A percentile compares a stretch with the other conserved stretches of the same genome.
These are phyloP conservation scores for Ettlia oleoabundans DNA, from an alignment of 139 green algal genomes.

Conservation along the genomic window DNA sequence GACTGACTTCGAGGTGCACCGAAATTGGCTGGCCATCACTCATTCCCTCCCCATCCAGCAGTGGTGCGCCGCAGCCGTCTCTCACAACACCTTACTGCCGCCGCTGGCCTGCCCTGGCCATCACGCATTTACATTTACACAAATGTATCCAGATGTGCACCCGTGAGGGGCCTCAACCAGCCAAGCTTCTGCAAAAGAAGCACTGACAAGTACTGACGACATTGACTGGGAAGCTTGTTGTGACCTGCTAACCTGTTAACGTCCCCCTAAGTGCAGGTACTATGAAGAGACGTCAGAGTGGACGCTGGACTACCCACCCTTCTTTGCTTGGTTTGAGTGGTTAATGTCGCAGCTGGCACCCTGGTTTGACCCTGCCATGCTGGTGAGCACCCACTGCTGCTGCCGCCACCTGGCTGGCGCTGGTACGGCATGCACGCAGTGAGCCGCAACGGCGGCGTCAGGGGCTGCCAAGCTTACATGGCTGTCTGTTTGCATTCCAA, in stretches of 20 bases:
- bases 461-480: no score
- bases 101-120: neutral
- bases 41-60: constrained; percentile 69
- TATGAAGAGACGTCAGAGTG: constrained; percentile 78
- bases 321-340: constrained; percentile 97
- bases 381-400: no score
- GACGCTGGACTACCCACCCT: constrained; percentile 97
- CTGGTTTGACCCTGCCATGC: constrained; percentile 82
- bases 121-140: no score
- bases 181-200: no score
- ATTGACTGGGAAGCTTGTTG: no score
- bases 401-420: no score
- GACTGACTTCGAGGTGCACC: constrained; percentile 97
- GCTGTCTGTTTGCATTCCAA: no score
- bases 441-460: neutral
- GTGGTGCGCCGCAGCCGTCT: constrained; percentile 62
- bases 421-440: neutral
- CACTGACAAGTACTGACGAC: no score
- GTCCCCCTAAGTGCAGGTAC: no score
- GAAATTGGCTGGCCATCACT: constrained; percentile 97
- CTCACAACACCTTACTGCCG: neutral
- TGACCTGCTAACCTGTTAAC: no score
- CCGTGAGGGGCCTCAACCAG: no score
- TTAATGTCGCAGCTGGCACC: constrained; percentile 67
- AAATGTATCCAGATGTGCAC: no score